A percentile compares a stretch with the other conserved stretches of the same genome.
Conservation (phyloP, 768 basidiomycete genomes). For the Macrolepiota albuminosa region DNA sequence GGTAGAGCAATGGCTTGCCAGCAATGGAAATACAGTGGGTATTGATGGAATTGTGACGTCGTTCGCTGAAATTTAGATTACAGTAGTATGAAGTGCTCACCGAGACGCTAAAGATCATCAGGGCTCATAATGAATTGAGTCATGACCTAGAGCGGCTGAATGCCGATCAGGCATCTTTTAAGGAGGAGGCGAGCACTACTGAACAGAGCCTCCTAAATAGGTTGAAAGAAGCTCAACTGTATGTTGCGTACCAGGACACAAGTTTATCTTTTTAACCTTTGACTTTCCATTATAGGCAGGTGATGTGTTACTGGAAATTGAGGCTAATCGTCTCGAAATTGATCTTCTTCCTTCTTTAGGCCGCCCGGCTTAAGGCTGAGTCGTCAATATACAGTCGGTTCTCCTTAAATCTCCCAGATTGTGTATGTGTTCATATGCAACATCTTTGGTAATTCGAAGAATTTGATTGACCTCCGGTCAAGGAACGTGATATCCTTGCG, state of each 20-base stretch:
- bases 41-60: background rate
- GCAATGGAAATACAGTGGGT: constrained; percentile 1
- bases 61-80: no score
- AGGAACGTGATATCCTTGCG: constrained; percentile 66
- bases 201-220: background rate
- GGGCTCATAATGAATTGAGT: background rate
- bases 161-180: background rate
- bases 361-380: background rate
- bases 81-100: constrained; percentile 2
- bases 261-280: background rate
- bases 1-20: constrained; percentile 3
- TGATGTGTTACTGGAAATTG: background rate
- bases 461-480: background rate
- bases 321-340: background rate
- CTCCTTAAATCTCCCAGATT: background rate
- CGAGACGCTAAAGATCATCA: constrained; percentile 1
- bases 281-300: background rate
- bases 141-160: background rate
- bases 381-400: background rate
- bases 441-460: background rate
- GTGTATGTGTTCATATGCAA: background rate
- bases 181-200: background rate
- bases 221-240: background rate
- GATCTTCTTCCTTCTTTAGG: background rate
- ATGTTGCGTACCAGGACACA: background rate